Conservation (phyloP, 1,284 basidiomycete species). For the Cutaneotrichosporon arboriforme region DNA sequence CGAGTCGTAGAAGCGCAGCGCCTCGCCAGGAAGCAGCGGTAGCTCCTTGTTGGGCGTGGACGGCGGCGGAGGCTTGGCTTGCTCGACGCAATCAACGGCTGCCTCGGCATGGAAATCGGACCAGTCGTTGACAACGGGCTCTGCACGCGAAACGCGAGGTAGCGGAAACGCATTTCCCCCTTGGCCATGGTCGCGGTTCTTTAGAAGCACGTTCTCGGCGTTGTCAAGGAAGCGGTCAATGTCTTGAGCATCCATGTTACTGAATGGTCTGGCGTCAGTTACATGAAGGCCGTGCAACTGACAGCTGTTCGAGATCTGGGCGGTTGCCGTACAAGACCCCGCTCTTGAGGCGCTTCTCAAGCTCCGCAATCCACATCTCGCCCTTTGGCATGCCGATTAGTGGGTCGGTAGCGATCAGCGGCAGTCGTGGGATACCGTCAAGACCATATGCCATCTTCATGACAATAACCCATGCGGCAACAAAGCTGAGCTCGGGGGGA, state of each 20-base stretch:
- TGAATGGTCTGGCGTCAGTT: conserved; percentile 22
- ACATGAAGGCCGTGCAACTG: conserved; percentile 5
- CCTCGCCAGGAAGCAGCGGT: conserved; percentile 37
- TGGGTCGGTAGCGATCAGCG: conserved; percentile 43
- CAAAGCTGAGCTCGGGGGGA: conserved; percentile 69
- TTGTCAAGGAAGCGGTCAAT: conserved; percentile 33
- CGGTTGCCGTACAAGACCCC: conserved; percentile 25
- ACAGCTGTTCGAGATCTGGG: conserved; percentile 23
- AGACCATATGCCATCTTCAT: conserved; percentile 79
- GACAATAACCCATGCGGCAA: conserved; percentile 61
- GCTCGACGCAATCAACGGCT: not conserved
- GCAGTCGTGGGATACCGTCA: conserved; percentile 59
- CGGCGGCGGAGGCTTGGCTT: not conserved
- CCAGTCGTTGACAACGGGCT: conserved; percentile 19
- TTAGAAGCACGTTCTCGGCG: conserved; percentile 29
- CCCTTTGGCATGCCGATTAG: conserved; percentile 59
- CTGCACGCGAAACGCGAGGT: not conserved
- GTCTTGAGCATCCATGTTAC: conserved; percentile 23
- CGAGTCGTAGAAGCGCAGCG: conserved; percentile 22
- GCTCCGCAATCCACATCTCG: conserved; percentile 54
- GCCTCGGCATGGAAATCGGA: conserved; percentile 15
- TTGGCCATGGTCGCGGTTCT: conserved; percentile 18
- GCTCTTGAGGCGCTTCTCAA: conserved; percentile 47
- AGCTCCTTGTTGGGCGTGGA: conserved; percentile 17
- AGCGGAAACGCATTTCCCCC: conserved; percentile 6